A percentile compares a stretch with the other conserved stretches of the same genome.
Evolutionary conservation across 176 grass and related monocot genomes (phyloP).

Genomic region (Avena sativa): DNA sequence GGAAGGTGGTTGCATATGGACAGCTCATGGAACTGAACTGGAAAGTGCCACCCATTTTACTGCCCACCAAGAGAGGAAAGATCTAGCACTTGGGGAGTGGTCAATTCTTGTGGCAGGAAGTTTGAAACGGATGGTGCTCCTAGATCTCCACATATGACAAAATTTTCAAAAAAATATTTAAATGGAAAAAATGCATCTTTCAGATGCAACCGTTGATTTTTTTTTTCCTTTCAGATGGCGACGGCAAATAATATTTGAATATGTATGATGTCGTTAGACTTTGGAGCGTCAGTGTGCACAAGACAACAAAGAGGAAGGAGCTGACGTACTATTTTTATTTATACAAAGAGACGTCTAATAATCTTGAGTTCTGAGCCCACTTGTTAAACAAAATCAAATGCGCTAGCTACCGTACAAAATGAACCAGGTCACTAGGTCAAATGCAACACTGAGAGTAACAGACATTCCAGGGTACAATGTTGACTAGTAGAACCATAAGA

Average conservation of each 20-base stretch:
- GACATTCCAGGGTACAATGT: conserved; percentile 36
- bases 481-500: conserved; percentile 3
- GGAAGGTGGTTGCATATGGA: conserved; percentile 32
- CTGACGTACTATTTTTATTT: not conserved
- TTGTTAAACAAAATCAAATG: not conserved
- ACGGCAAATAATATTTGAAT: not conserved
- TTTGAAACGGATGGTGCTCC: conserved; percentile 22
- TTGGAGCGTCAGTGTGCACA: conserved; percentile 9
- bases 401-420: conserved; percentile 23
- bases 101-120: not conserved
- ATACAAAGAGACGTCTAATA: not conserved
- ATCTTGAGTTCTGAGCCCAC: conserved; percentile 50
- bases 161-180: not conserved
- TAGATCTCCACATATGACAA: not conserved
- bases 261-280: not conserved
- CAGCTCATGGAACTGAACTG: conserved; percentile 31
- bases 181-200: not conserved
- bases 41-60: conserved; percentile 25
- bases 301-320: not conserved
- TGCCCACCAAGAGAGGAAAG: not conserved
- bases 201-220: not conserved
- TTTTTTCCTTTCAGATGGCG: not conserved
- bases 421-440: conserved; percentile 31
- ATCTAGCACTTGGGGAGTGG: not conserved
- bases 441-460: not conserved